A percentile compares a stretch with the other conserved stretches of the same genome.
Evolutionary conservation across 2,329 filamentous ascomycete species (phyloP).

Genomic region (Cryphonectria naterciae): DNA sequence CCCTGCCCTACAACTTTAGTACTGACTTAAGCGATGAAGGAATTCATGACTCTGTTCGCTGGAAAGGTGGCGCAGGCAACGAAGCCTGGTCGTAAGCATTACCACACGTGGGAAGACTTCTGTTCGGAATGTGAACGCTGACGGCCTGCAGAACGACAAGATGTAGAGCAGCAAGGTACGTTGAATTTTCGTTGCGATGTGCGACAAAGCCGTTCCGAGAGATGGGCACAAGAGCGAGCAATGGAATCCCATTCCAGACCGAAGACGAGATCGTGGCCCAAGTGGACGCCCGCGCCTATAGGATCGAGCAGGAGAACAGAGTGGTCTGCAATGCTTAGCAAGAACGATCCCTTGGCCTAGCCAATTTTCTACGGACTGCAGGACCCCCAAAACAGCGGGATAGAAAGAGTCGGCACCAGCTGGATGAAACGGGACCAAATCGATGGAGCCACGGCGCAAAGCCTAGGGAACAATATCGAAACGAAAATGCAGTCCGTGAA

Average conservation of each 20-base stretch:
- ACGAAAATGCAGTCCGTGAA: background rate
- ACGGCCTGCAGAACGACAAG: slow-evolving; percentile 56
- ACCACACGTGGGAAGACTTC: background rate
- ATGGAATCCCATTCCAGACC: background rate
- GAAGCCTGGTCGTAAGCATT: slow-evolving; percentile 30
- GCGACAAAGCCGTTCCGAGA: background rate
- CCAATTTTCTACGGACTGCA: background rate
- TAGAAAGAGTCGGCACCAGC: background rate
- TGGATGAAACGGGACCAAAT: background rate
- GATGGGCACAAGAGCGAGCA: background rate
- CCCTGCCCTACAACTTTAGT: background rate
- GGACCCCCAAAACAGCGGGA: background rate
- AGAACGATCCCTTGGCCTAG: background rate
- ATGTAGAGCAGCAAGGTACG: slow-evolving; percentile 79
- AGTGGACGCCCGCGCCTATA: background rate
- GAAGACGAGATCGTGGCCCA: background rate
- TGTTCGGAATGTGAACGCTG: background rate
- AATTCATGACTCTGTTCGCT: slow-evolving; percentile 84
- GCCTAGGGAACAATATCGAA: background rate
- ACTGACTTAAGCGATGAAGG: slow-evolving; percentile 32
- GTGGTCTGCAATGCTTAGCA: background rate
- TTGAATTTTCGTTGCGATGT: slow-evolving; percentile 14
- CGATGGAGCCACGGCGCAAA: background rate
- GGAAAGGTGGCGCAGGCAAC: slow-evolving; percentile 89
- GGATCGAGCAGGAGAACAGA: background rate